Percentiles rank a stretch among this genome's conserved stretches.
Evolutionary conservation across 495 filamentous ascomycete species (phyloP).

Genomic region (Podospora australis): DNA sequence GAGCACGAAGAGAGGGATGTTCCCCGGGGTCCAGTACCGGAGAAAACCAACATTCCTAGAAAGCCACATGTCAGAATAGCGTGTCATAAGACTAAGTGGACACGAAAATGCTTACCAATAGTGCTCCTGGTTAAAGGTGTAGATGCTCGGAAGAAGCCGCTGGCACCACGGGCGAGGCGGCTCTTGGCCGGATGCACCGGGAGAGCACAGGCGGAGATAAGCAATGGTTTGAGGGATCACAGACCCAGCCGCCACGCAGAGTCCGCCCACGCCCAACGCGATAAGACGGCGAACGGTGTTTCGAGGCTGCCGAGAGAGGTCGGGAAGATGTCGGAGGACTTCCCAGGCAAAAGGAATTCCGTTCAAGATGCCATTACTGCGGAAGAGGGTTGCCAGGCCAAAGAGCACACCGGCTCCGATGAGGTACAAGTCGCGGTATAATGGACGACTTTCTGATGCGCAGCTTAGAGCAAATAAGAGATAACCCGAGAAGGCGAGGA

Average conservation of each 20-base stretch:
- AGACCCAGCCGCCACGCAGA: conserved; percentile 58
- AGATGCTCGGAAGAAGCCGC: conserved; percentile 69
- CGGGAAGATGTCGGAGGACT: conserved; percentile 46
- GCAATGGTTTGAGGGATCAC: conserved; percentile 68
- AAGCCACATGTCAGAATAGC: not conserved
- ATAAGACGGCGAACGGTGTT: conserved; percentile 41
- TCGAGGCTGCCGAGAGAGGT: conserved; percentile 10
- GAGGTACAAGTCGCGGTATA: conserved; percentile 37
- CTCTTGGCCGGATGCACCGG: conserved; percentile 15
- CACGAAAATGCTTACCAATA: conserved; percentile 67
- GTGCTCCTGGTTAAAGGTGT: conserved; percentile 76
- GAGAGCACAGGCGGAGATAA: conserved; percentile 64
- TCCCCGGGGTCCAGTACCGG: conserved; percentile 82
- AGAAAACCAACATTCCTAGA: conserved; percentile 79
- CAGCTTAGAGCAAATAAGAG: conserved; percentile 60
- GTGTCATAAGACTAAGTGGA: conserved; percentile 2
- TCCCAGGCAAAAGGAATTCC: conserved; percentile 52
- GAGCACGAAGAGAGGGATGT: conserved; percentile 81
- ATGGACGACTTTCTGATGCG: conserved; percentile 9
- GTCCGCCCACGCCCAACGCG: conserved; percentile 57
- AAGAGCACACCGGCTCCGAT: conserved; percentile 61
- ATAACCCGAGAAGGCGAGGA: conserved; percentile 68
- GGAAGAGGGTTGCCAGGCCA: conserved; percentile 64
- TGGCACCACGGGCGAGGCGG: conserved; percentile 66
- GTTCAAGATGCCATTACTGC: conserved; percentile 84